Evolutionary conservation across 2,329 filamentous ascomycete genomes (phyloP).

Genomic region (Cladosporium sp.): DNA sequence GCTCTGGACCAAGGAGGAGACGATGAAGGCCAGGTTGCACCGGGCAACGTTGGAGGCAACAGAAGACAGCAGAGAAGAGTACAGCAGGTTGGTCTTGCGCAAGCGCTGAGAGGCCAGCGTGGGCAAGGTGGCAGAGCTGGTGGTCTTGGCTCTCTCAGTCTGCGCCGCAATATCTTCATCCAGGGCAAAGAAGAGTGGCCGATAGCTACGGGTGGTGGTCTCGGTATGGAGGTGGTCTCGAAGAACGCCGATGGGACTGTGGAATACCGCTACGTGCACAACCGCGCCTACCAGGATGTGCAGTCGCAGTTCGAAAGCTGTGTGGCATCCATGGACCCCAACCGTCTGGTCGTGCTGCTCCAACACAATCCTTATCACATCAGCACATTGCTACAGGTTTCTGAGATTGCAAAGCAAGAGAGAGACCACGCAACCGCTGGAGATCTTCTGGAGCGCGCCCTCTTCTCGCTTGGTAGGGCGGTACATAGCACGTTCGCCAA

Average conservation of each 20-base stretch:
- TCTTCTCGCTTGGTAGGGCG: constrained; percentile 90
- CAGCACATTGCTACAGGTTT: constrained; percentile 88
- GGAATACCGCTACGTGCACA: constrained; percentile 76
- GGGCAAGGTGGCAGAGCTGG: constrained; percentile 54
- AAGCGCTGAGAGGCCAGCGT: constrained; percentile 48
- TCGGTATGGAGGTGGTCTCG: constrained; percentile 71
- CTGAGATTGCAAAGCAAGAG: constrained; percentile 86
- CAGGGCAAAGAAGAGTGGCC: constrained; percentile 88
- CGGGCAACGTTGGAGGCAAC: constrained; percentile 25
- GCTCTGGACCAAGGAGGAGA: constrained; percentile 55
- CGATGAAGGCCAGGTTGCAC: constrained; percentile 36
- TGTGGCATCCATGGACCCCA: constrained; percentile 79
- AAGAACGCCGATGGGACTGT: constrained; percentile 54
- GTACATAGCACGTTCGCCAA: constrained; percentile 76
- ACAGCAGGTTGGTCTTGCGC: constrained; percentile 54
- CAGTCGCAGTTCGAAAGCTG: constrained; percentile 72
- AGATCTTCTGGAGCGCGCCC: constrained; percentile 81
- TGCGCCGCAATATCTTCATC: constrained; percentile 76
- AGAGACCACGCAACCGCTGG: constrained; percentile 80
- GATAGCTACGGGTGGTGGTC: constrained; percentile 67
- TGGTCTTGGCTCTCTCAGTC: constrained; percentile 64
- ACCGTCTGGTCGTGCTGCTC: constrained; percentile 73
- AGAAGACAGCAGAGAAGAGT: constrained; percentile 30
- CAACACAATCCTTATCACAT: constrained; percentile 81
- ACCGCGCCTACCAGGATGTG: constrained; percentile 64